A percentile compares a stretch with the other conserved stretches of the same genome.
phyloP scores from a whole-genome alignment of 768 basidiomycete species.

The Panaeolus cyanescens region DNA sequence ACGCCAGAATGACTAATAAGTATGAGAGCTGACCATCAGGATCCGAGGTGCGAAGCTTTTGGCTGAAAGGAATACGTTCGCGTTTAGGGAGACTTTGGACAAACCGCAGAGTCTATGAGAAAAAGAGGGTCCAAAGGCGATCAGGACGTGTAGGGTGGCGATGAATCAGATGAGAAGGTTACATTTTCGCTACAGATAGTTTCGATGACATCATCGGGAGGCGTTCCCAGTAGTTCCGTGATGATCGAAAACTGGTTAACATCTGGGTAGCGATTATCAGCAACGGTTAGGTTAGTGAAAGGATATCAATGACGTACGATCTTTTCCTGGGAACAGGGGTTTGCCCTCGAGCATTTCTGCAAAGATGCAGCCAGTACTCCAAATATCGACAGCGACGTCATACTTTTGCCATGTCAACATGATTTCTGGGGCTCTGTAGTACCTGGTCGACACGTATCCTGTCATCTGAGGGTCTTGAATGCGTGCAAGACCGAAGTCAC shows the following conservation, averaged over 20 bases:
- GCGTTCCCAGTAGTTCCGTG: slow-evolving; percentile 97
- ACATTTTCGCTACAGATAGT: slow-evolving; percentile 99
- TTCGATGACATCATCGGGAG: slow-evolving; percentile 98
- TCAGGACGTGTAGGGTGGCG: slow-evolving; percentile 9
- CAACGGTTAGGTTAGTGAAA: slow-evolving; percentile 4
- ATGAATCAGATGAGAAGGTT: slow-evolving; percentile 28
- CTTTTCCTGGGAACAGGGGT: slow-evolving; percentile 98
- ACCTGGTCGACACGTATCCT: slow-evolving; percentile 97
- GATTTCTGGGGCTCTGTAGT: slow-evolving; percentile 99
- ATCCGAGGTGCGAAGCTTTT: slow-evolving; percentile 89
- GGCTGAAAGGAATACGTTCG: slow-evolving; percentile 91
- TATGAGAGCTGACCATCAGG: slow-evolving; percentile 64
- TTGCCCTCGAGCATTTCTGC: slow-evolving; percentile 99
- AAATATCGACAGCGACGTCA: slow-evolving; percentile 99
- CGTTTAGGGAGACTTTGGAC: slow-evolving; percentile 98
- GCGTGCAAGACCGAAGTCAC: slow-evolving; percentile 97
- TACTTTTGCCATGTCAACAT: slow-evolving; percentile 99
- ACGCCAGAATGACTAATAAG: not conserved
- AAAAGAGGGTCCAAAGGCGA: slow-evolving; percentile 4
- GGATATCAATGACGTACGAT: slow-evolving; percentile 68
- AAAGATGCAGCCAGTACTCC: slow-evolving; percentile 99
- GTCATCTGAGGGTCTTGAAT: slow-evolving; percentile 99
- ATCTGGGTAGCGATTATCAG: slow-evolving; percentile 51
- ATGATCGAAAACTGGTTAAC: slow-evolving; percentile 99
- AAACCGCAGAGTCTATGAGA: slow-evolving; percentile 86